A percentile compares a stretch with the other conserved stretches of the same genome.
phyloP scores from a whole-genome alignment of 257 asterid species.

The Solanum peruvianum region DNA sequence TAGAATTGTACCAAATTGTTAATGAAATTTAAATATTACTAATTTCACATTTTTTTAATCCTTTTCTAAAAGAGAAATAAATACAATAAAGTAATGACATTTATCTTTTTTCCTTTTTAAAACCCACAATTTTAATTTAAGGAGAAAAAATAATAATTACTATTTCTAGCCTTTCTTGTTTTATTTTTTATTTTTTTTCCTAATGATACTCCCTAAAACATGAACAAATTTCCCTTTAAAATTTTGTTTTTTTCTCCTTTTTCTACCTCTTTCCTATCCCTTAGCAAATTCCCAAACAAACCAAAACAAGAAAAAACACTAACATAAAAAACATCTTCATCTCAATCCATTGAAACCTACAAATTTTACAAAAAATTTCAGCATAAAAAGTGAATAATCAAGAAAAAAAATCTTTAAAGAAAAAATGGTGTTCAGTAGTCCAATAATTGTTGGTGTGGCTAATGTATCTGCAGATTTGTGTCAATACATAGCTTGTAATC shows the following conservation, averaged over 20 bases:
- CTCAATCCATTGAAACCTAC: neutral
- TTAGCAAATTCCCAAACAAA: neutral
- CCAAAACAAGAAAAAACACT: neutral
- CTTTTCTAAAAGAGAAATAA: neutral
- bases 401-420: neutral
- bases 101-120: neutral
- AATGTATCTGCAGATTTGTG: conserved; percentile 57
- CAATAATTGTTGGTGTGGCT: conserved; percentile 55
- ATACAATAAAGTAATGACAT: neutral
- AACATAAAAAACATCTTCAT: neutral
- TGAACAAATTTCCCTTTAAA: neutral
- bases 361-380: neutral
- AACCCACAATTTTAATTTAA: neutral
- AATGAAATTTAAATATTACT: neutral
- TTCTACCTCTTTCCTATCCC: neutral
- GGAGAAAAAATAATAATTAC: neutral
- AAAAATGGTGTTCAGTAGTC: conserved; percentile 67
- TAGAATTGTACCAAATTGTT: neutral
- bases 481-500: conserved; percentile 87
- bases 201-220: neutral
- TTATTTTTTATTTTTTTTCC: neutral
- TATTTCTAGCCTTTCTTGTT: neutral
- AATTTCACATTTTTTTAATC: neutral
- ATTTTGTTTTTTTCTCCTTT: neutral
- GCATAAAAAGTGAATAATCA: neutral